Evolutionary conservation across 257 asterid species (phyloP).

Genomic region (Jacaranda mimosifolia): DNA sequence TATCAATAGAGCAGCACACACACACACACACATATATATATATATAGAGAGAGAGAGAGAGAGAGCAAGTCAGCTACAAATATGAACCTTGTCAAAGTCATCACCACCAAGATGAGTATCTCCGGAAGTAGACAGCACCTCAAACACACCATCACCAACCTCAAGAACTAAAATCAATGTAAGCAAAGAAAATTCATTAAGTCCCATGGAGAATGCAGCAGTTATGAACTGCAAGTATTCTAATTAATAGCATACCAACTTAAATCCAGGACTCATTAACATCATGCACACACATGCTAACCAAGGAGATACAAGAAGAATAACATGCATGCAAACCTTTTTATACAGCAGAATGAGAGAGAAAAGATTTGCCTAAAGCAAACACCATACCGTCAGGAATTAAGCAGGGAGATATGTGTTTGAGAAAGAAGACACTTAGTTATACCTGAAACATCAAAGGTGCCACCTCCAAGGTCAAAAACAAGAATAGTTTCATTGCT

Average conservation of each 20-base stretch:
- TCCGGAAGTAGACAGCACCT: conserved; percentile 95
- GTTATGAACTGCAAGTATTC: neutral
- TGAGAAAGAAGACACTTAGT: conserved; percentile 2
- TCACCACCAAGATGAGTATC: conserved; percentile 99
- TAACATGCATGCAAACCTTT: neutral
- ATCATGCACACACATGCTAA: neutral
- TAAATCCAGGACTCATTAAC: neutral
- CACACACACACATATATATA: neutral
- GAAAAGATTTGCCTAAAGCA: neutral
- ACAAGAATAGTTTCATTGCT: conserved; percentile 85
- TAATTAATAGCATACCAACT: neutral
- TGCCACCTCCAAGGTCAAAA: conserved; percentile 94
- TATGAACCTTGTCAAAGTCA: conserved; percentile 87
- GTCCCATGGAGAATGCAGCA: neutral
- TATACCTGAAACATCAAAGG: conserved; percentile 92
- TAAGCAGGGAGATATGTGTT: neutral
- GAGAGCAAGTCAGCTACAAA: neutral
- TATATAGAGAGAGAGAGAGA: neutral
- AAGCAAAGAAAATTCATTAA: neutral
- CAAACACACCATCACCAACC: conserved; percentile 97
- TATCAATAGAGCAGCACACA: neutral
- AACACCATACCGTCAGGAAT: conserved; percentile 8
- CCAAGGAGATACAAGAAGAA: neutral
- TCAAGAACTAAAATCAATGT: conserved; percentile 72
- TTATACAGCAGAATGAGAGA: neutral